phyloP scores from a whole-genome alignment of 1,284 basidiomycete genomes.

The Ceratobasidium papillatum region DNA sequence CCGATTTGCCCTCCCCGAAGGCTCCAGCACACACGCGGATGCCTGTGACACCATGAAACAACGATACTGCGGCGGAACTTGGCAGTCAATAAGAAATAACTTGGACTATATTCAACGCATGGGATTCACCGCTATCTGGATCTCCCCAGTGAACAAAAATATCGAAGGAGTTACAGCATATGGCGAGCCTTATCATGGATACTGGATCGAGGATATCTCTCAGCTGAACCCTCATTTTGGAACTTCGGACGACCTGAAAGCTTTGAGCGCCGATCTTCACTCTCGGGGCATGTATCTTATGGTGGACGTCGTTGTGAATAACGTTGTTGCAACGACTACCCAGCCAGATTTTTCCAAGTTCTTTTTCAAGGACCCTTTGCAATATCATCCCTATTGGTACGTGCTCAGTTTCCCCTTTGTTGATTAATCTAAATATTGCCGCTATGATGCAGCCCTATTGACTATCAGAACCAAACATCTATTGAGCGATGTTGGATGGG shows the following conservation, averaged over 20 bases:
- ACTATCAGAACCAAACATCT: conserved; percentile 69
- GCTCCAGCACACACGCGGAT: conserved; percentile 59
- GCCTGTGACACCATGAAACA: conserved; percentile 65
- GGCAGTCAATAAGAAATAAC: conserved; percentile 75
- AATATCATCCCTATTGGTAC: conserved; percentile 49
- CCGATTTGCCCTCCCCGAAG: conserved; percentile 68
- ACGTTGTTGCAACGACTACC: conserved; percentile 68
- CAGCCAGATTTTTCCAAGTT: conserved; percentile 66
- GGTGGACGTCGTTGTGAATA: conserved; percentile 82
- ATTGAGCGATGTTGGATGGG: conserved; percentile 81
- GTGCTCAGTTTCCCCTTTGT: conserved; percentile 37
- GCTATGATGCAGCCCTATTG: conserved; percentile 65
- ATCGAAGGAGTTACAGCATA: conserved; percentile 73
- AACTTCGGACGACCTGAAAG: conserved; percentile 71
- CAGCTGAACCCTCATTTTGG: conserved; percentile 75
- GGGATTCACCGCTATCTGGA: conserved; percentile 76
- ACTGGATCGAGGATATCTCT: conserved; percentile 71
- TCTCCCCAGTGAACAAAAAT: conserved; percentile 69
- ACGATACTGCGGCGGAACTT: conserved; percentile 80
- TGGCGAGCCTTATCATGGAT: conserved; percentile 75
- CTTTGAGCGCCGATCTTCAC: conserved; percentile 70
- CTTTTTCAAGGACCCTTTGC: conserved; percentile 63
- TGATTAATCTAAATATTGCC: conserved; percentile 67
- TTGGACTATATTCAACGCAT: conserved; percentile 80
- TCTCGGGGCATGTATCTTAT: conserved; percentile 77